These are phyloP conservation scores for Pseudogymnoascus sp. DNA, from an alignment of 2,329 filamentous ascomycete genomes.

Conservation along the genomic window DNA sequence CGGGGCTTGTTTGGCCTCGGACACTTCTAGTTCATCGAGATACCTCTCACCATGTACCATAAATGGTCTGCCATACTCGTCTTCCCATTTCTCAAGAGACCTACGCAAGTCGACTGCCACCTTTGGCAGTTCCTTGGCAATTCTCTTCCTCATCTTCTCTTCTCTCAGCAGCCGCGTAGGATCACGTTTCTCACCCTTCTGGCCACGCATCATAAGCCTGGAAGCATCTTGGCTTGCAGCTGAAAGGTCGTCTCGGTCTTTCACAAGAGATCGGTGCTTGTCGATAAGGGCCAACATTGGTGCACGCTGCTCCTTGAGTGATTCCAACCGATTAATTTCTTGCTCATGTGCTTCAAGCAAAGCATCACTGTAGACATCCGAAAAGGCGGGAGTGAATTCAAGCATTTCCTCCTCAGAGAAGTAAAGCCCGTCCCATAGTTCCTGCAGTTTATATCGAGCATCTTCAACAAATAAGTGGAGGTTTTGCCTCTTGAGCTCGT, in stretches of 20 bases:
- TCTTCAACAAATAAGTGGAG: slow-evolving; percentile 95
- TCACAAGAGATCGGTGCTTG: slow-evolving; percentile 70
- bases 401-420: slow-evolving; percentile 98
- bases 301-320: slow-evolving; percentile 76
- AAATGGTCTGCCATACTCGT: slow-evolving; percentile 90
- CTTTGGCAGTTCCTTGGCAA: slow-evolving; percentile 92
- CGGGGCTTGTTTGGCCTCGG: slow-evolving; percentile 49
- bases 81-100: slow-evolving; percentile 79
- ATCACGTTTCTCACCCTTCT: slow-evolving; percentile 90
- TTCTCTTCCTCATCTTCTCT: slow-evolving; percentile 97
- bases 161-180: slow-evolving; percentile 88
- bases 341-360: slow-evolving; percentile 90
- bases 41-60: slow-evolving; percentile 88
- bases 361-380: slow-evolving; percentile 93
- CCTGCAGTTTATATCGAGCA: slow-evolving; percentile 80
- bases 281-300: slow-evolving; percentile 79
- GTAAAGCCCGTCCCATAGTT: slow-evolving; percentile 89
- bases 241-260: slow-evolving; percentile 80
- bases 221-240: slow-evolving; percentile 92
- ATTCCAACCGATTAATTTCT: slow-evolving; percentile 76
- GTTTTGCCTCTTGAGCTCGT: slow-evolving; percentile 91
- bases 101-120: slow-evolving; percentile 76
- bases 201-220: slow-evolving; percentile 80
- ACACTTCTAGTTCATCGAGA: slow-evolving; percentile 70
- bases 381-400: slow-evolving; percentile 93